phyloP scores from a whole-genome alignment of 148 eudicot genomes.

The Rhododendron kiyosumense region DNA sequence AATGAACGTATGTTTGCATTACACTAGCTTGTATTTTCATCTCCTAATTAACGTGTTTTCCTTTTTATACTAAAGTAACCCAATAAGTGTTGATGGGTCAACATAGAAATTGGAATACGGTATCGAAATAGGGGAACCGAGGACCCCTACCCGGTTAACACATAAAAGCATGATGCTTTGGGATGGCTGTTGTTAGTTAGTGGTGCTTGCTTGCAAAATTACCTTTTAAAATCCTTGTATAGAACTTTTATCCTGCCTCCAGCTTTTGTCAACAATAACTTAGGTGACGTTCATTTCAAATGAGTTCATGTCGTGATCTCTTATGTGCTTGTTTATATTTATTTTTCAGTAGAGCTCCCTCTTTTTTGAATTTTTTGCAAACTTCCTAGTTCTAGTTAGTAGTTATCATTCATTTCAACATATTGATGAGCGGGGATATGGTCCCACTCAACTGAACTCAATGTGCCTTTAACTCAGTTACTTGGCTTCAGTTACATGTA shows the following conservation, averaged over 20 bases:
- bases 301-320: background rate
- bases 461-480: background rate
- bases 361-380: background rate
- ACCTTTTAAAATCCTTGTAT: background rate
- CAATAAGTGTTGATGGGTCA: background rate
- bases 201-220: background rate
- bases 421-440: background rate
- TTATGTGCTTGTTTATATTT: background rate
- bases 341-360: background rate
- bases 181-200: background rate
- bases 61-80: background rate
- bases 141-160: background rate
- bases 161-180: background rate
- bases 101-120: background rate
- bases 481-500: background rate
- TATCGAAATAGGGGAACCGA: background rate
- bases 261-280: background rate
- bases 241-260: background rate
- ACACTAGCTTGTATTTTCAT: background rate
- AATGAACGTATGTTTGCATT: constrained; percentile 45
- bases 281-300: background rate
- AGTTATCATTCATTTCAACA: background rate
- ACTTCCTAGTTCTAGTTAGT: background rate
- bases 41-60: background rate
- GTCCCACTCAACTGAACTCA: background rate